Base-by-base conservation (phyloP, 2,329 filamentous ascomycete species). In the Cryphonectria carpinicola region DNA sequence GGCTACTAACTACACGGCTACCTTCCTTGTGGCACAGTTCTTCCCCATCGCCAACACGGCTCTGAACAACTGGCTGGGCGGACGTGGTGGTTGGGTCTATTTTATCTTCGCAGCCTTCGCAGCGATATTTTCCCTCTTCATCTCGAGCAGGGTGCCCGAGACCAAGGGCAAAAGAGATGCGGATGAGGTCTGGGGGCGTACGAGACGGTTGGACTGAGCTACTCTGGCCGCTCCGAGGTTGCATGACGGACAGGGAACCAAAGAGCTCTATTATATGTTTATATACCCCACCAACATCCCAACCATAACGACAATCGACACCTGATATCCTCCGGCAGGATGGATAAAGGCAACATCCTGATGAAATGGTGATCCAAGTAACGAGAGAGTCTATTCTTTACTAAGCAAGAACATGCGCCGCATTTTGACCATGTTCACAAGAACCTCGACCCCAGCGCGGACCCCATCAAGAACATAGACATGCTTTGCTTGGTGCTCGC, bases 1-100 rank as follows among this genome's bases (percentile, higher is more conserved):
- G 35, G 93, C 90, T 1, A 92, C 93, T 19, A 98, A 96, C 80
- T 98, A 97, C 85, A 85, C 93, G 37, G 92, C 94, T 0, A 98
- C 95, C 0, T 98, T 98, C 78, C 76, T 97, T 32, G 94, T 99
- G 2, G 95, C 95, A 0, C 94, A 98, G 76, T 97, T 97, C 82
- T 98, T 99, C 84, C 95, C 96, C 0, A 87, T 98, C 28, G 81
- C 97, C 72, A 97, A 97, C 78, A 88, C 89, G 60, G 88, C 87
- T 4, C 82, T 98, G 66, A 95, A 91, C 76, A 79, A 81, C 0
- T 77, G 80, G 3, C 79, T 90, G 14, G 89, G 93, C 0, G 92
- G 91, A 0, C 87, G 90, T 3, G 95, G 95, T 1, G 71, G 71
- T 11, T 93, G 91, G 83, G 92, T 96, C 0, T 99, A 97, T 79